A percentile compares a stretch with the other conserved stretches of the same genome.
These are phyloP conservation scores for Toxoplasma gondii DNA, from an alignment of 169 alveolate species.

Conservation along the genomic window DNA sequence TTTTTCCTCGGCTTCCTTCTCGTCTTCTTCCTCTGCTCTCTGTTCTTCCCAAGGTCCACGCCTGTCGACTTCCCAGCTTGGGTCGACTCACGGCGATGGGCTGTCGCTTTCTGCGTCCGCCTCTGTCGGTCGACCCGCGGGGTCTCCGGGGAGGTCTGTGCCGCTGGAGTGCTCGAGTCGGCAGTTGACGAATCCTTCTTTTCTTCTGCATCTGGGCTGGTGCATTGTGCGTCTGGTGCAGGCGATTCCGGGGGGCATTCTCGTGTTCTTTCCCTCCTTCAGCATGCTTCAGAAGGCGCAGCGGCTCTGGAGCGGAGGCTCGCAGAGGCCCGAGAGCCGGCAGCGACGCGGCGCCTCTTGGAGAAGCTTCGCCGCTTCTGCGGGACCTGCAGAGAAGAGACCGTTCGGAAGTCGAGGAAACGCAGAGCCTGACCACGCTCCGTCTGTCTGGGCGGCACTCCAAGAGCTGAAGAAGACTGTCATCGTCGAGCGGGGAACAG, in stretches of 20 bases:
- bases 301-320: constrained; percentile 37
- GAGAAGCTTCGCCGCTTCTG: too few species aligned
- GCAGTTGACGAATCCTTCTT: background rate
- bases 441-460: background rate
- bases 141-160: background rate
- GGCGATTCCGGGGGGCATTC: constrained; percentile 50
- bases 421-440: background rate
- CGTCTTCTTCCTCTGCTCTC: background rate
- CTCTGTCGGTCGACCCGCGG: background rate
- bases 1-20: background rate
- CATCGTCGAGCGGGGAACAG: background rate
- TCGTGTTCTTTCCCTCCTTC: constrained; percentile 48
- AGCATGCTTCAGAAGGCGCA: constrained; percentile 43
- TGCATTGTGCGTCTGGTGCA: constrained; percentile 34
- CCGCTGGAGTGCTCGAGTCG: background rate
- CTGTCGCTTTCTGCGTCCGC: background rate
- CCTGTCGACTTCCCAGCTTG: background rate
- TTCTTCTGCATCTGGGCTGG: constrained; percentile 37
- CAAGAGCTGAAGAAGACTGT: background rate
- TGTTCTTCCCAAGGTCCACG: background rate
- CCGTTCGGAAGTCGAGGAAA: background rate
- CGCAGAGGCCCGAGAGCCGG: background rate
- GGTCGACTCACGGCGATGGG: too few species aligned
- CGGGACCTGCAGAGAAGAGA: too few species aligned
- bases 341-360: background rate